Evolutionary conservation across 495 filamentous ascomycete species (phyloP), one percentile per base, ranked within the genome.

Genomic region (Penicillium subrubescens): DNA sequence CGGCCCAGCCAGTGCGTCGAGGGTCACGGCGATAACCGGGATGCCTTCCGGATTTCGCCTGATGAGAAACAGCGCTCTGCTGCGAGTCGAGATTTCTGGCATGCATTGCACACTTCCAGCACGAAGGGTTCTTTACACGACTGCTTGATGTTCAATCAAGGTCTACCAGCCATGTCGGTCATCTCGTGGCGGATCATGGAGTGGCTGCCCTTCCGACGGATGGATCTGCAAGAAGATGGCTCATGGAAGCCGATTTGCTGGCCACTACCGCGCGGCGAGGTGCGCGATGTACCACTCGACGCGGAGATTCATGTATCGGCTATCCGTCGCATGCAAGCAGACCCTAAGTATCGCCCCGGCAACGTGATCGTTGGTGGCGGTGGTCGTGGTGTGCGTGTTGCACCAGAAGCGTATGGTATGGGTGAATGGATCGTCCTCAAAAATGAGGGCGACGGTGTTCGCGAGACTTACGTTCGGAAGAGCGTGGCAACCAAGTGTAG

Each of bases 111-210:
- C 39, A 71, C 77, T 14, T 81, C 86, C 25, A 86, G 86, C 14
- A 87, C 86, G 23, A 76, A 82, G 23, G 88, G 91, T 0, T 79
- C 80, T 33, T 82, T 94, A 25, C 93, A 96, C 67, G 93, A 95
- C 71, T 92, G 89, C 25, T 80, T 95, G 6, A 73, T 82, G 50
- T 93, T 88, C 69, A 78, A 82, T 11, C 87, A 88, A 23, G 91
- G 92, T 0, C 76, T 92, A 1, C 69, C 82, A 1, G 62, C 71
- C 23, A 44, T 75, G 1, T 87, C 88, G 0, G 90, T 93, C 1
- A 59, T 92, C 1, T 84, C 84, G 0, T 95, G 93, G 93, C 88
- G 87, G 25, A 75, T 93, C 34, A 94, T 95, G 91, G 91, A 96
- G 69, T 93, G 89, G 69, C 78, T 96, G 15, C 92, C 92, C 0